These are phyloP conservation scores for Polysphondylium violaceum DNA, from an alignment of 78 protist species.

Conservation along the genomic window DNA sequence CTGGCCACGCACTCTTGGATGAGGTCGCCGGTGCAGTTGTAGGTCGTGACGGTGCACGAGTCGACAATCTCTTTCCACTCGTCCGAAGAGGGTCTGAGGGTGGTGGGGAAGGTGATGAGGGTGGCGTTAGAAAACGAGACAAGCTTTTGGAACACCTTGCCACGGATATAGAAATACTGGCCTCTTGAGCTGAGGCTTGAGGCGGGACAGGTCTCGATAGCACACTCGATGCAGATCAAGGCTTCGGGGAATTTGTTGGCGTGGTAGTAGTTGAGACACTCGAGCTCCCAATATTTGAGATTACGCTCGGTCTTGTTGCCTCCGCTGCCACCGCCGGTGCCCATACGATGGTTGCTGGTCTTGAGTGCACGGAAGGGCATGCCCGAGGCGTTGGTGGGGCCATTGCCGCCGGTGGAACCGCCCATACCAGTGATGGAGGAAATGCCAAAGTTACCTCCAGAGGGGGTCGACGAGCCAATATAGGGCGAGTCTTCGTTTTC, in stretches of 20 bases:
- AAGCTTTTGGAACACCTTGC: slow-evolving; percentile 71
- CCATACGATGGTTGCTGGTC: background rate
- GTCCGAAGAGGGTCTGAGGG: slow-evolving; percentile 46
- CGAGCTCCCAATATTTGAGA: slow-evolving; percentile 67
- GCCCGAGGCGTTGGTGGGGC: too few relatives aligned
- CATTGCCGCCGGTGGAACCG: background rate
- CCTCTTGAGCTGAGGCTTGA: slow-evolving; percentile 54
- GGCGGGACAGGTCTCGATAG: slow-evolving; percentile 64
- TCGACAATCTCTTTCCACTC: slow-evolving; percentile 62
- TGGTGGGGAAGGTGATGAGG: slow-evolving; percentile 64
- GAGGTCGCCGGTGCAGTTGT: slow-evolving; percentile 72
- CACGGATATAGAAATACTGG: slow-evolving; percentile 77
- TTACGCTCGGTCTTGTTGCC: slow-evolving; percentile 52
- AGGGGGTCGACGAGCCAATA: too few relatives aligned
- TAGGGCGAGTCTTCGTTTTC: slow-evolving; percentile 51
- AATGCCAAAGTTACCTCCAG: slow-evolving; percentile 1
- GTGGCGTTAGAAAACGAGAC: slow-evolving; percentile 64
- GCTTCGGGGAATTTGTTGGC: slow-evolving; percentile 55
- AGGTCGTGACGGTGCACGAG: slow-evolving; percentile 1
- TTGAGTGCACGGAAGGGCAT: too few relatives aligned
- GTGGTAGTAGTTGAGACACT: slow-evolving; percentile 59
- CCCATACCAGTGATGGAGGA: background rate
- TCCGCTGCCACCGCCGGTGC: slow-evolving; percentile 20
- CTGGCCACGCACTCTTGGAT: slow-evolving; percentile 80
- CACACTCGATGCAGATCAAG: slow-evolving; percentile 68